Percentiles rank a stretch among this genome's conserved stretches.
phyloP scores from a whole-genome alignment of 2,329 filamentous ascomycete genomes.

The Helotiales sp. region DNA sequence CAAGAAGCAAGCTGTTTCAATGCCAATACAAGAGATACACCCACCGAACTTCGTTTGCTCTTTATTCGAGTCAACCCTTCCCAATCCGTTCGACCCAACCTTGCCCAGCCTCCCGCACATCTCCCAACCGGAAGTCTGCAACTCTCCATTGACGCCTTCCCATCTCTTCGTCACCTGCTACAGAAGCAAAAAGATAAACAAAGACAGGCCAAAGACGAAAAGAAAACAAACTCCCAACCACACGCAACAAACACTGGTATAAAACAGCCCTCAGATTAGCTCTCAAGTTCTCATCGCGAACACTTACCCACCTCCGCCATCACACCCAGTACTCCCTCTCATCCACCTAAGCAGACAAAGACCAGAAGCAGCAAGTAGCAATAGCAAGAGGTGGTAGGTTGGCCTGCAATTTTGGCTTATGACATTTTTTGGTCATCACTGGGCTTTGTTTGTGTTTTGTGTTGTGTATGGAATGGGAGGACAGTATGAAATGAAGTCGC shows the following conservation, averaged over 20 bases:
- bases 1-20: neutral
- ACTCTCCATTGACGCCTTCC: neutral
- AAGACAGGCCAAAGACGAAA: neutral
- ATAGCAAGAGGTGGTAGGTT: constrained; percentile 37
- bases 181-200: neutral
- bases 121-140: too few species aligned
- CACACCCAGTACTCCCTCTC: constrained; percentile 7
- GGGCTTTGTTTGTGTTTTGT: constrained; percentile 33
- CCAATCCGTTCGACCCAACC: too few species aligned
- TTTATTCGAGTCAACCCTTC: too few species aligned
- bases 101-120: too few species aligned
- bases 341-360: neutral
- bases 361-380: constrained; percentile 15
- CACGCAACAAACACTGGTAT: constrained; percentile 15
- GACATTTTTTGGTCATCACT: constrained; percentile 46
- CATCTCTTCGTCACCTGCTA: neutral
- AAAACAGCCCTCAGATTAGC: constrained; percentile 46
- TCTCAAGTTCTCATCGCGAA: constrained; percentile 48
- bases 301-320: constrained; percentile 35
- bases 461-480: neutral
- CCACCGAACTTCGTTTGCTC: too few species aligned
- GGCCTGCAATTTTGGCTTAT: constrained; percentile 48
- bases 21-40: too few species aligned
- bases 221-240: neutral
- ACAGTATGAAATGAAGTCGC: constrained; percentile 4